A percentile compares a stretch with the other conserved stretches of the same genome.
These are phyloP conservation scores for Populus pruinosa DNA, from an alignment of 345 rosid species.

Conservation along the genomic window DNA sequence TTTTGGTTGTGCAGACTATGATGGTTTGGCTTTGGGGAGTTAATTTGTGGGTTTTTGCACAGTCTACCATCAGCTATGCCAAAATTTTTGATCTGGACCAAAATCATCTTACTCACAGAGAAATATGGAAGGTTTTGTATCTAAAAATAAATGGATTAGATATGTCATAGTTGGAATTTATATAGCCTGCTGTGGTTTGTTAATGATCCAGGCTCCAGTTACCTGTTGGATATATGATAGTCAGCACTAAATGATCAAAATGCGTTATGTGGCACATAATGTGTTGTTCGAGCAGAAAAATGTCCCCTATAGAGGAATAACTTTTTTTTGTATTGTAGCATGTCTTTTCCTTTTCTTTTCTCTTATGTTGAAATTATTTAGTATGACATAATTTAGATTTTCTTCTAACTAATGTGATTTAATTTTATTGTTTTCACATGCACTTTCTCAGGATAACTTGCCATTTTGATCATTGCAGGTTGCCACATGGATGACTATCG, in stretches of 20 bases:
- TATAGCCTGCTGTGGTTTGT: neutral
- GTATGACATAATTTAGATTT: neutral
- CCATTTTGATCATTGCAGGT: conserved; percentile 51
- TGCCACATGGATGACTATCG: conserved; percentile 94
- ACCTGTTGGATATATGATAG: neutral
- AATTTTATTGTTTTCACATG: neutral
- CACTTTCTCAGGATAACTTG: neutral
- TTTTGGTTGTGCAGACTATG: conserved; percentile 57
- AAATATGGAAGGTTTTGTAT: conserved; percentile 86
- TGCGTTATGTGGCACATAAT: neutral
- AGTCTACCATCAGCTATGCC: conserved; percentile 72
- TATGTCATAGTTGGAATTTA: neutral
- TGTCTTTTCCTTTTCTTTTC: neutral
- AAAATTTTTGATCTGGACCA: conserved; percentile 79
- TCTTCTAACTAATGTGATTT: neutral
- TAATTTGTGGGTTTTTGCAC: conserved; percentile 80
- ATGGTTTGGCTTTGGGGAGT: conserved; percentile 99
- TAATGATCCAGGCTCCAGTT: neutral
- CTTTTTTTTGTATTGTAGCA: neutral
- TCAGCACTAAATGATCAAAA: neutral
- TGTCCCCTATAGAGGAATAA: neutral
- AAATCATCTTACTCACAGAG: conserved; percentile 80
- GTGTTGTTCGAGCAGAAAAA: neutral
- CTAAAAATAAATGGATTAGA: neutral
- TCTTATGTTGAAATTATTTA: neutral